Conservation (phyloP, 2,329 filamentous ascomycete genomes). For the Emericellopsis cladophorae region DNA sequence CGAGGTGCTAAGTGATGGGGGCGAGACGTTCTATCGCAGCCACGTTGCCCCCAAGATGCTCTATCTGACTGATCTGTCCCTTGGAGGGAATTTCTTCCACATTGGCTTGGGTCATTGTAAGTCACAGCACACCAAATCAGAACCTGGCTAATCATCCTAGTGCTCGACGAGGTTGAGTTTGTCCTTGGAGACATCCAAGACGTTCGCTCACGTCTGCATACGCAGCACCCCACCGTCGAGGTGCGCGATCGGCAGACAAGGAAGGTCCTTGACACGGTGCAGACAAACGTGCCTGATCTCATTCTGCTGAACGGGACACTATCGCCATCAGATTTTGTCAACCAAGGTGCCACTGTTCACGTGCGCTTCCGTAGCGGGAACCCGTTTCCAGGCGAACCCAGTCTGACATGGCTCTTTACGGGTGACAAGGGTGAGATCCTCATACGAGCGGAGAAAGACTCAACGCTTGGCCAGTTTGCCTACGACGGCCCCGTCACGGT, state of each 20-base stretch:
- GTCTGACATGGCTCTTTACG: background rate
- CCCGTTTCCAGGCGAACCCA: background rate
- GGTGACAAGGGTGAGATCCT: background rate
- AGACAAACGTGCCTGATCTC: background rate
- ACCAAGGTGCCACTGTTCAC: background rate
- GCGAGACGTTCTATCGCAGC: background rate
- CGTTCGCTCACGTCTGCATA: background rate
- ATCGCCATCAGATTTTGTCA: background rate
- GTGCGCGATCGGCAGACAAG: background rate
- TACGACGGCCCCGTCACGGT: background rate
- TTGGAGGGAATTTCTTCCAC: background rate
- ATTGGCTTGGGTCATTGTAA: background rate
- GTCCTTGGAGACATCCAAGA: background rate
- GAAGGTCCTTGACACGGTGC: background rate
- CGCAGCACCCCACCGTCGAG: background rate
- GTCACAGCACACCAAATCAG: background rate
- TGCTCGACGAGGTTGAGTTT: background rate
- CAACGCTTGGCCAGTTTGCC: background rate
- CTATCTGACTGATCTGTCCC: background rate
- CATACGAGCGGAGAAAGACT: background rate
- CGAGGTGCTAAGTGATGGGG: constrained; percentile 12
- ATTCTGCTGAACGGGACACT: background rate
- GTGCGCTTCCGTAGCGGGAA: background rate
- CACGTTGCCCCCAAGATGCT: background rate
- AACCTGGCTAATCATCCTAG: constrained; percentile 2